Evolutionary conservation across 176 grass and related monocot genomes (phyloP).

Genomic region (Dactylis glomerata): DNA sequence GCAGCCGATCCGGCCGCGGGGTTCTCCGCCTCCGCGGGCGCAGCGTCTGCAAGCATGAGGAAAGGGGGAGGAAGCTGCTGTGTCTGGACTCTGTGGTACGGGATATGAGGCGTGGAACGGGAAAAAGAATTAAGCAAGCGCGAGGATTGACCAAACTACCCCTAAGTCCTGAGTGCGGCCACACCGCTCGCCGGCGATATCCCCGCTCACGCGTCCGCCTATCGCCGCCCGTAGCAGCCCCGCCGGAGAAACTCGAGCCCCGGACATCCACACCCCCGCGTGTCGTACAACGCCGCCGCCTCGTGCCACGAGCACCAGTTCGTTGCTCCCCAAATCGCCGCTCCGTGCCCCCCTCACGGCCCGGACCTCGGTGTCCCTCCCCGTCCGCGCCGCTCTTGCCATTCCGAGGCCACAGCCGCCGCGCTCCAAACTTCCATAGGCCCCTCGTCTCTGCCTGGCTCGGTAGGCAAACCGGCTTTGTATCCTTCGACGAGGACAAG

Average conservation of each 20-base stretch:
- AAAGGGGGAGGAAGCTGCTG: neutral
- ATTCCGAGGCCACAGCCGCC: neutral
- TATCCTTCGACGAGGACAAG: neutral
- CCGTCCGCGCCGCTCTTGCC: neutral
- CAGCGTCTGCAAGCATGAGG: constrained; percentile 9
- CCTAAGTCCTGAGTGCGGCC: neutral
- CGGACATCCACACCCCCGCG: neutral
- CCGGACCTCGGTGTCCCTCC: neutral
- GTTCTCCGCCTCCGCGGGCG: neutral
- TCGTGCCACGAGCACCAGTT: neutral
- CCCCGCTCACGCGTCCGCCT: neutral
- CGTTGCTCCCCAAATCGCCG: neutral
- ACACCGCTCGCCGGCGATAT: neutral
- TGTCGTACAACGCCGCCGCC: neutral
- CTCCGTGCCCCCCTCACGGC: neutral
- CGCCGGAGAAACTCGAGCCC: neutral
- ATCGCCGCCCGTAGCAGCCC: neutral
- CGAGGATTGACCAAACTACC: neutral
- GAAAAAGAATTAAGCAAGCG: neutral
- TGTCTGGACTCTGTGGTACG: neutral
- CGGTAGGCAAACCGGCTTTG: neutral
- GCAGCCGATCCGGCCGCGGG: neutral
- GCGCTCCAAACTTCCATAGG: neutral
- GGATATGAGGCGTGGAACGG: neutral
- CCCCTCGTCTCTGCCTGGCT: neutral